A percentile compares a stretch with the other conserved stretches of the same genome.
Conservation (phyloP, 106 monocot genomes). For the Cymbidium sinense region DNA sequence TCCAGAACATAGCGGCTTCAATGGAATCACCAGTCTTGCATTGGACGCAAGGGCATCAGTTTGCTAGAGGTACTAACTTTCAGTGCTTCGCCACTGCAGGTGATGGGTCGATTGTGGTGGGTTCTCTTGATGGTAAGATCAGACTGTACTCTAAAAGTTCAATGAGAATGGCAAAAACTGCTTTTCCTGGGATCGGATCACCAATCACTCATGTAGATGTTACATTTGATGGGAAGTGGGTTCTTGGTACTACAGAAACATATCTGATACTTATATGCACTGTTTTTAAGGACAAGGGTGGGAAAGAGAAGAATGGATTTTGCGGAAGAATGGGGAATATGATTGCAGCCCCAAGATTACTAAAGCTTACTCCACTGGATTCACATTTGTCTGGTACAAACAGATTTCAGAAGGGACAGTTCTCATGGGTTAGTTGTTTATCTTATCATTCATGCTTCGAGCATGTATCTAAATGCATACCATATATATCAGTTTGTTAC, state of each 20-base stretch:
- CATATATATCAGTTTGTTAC: too few relatives aligned
- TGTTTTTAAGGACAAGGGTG: slow-evolving; percentile 78
- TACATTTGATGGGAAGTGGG: slow-evolving; percentile 91
- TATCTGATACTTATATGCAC: slow-evolving; percentile 77
- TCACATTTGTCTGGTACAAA: slow-evolving; percentile 64
- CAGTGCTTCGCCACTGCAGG: slow-evolving; percentile 81
- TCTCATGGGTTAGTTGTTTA: slow-evolving; percentile 64
- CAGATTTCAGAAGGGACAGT: slow-evolving; percentile 75
- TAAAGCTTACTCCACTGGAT: slow-evolving; percentile 86
- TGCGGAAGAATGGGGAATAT: slow-evolving; percentile 76
- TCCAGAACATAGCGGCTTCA: slow-evolving; percentile 58
- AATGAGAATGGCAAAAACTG: slow-evolving; percentile 94
- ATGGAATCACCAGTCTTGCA: slow-evolving; percentile 47
- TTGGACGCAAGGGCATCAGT: slow-evolving; percentile 87
- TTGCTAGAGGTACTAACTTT: slow-evolving; percentile 82
- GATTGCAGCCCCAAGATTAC: slow-evolving; percentile 77
- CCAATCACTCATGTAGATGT: slow-evolving; percentile 87
- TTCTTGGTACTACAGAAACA: slow-evolving; percentile 75
- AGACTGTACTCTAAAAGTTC: slow-evolving; percentile 74
- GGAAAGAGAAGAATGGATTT: slow-evolving; percentile 86
- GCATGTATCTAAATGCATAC: too few relatives aligned
- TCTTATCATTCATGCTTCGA: too few relatives aligned
- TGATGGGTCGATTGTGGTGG: slow-evolving; percentile 82
- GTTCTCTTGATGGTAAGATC: slow-evolving; percentile 86
- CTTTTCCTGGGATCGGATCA: slow-evolving; percentile 80